Evolutionary conservation across 164 flowering plant genomes (phyloP), one percentile per base, ranked within the genome.

Genomic region (grape (Vitis vinifera)): DNA sequence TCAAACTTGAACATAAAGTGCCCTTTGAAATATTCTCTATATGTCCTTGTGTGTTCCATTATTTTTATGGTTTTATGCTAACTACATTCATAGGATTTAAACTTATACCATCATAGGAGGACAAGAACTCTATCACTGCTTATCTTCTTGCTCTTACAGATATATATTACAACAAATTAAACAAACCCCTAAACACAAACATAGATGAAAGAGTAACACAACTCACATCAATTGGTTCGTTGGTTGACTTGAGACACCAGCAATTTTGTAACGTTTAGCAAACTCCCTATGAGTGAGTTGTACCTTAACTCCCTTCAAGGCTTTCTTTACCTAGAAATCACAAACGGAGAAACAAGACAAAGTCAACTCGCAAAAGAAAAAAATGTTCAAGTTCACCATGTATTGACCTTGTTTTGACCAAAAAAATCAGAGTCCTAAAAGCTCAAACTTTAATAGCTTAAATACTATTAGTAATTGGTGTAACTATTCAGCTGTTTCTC

Each of bases 231-330:
- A 15, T 49, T 75, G 65, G 60, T 67, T 69, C 0, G 65, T 1
- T 13, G 85, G 77, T 15, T 59, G 55, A 13, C 15, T 15, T 1
- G 82, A 66, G 9, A 82, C 8, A 3, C 75, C 77, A 48, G 63
- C 59, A 10, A 82, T 64, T 52, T 70, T 79, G 31, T 67, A 69
- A 2, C 44, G 51, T 49, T n/a, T 82, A 1, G 8, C 9, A 51
- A 58, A 65, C 0, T 29, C 68, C 14, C n/a, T 11, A 52, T 72
- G 67, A 15, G 27, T 55, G 2, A 70, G 9, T 37, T 53, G 50
- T 1, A 82, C 82, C 53, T 65, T 79, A 1, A 82, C 3, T 7
- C 78, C 74, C 59, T 30, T 82, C 70, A 81, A 66, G 1, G 70
- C 81, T 27, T 66, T 81, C 16, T 56, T 76, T n/a, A 74, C 71